These are phyloP conservation scores for Dendrobium huoshanense DNA, from an alignment of 106 monocot species.

Conservation along the genomic window DNA sequence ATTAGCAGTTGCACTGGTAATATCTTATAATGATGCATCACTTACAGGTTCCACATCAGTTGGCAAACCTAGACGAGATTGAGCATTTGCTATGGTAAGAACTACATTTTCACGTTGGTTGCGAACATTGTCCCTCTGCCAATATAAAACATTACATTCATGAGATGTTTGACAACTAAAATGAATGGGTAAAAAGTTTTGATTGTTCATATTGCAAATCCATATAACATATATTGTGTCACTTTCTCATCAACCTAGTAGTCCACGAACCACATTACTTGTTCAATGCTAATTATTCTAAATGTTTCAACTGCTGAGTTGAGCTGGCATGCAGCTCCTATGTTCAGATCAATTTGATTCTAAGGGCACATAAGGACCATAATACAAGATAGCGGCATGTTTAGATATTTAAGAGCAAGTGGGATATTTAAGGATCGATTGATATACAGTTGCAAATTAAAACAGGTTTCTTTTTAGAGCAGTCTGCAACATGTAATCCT, in stretches of 20 bases:
- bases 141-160: conserved; percentile 16
- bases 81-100: conserved; percentile 84
- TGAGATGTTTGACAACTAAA: conserved; percentile 6
- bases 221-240: background rate
- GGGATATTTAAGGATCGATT: no score
- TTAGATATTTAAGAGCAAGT: background rate
- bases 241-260: background rate
- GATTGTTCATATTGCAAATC: background rate
- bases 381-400: background rate
- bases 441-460: background rate
- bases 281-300: background rate
- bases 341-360: conserved; percentile 1
- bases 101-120: conserved; percentile 98
- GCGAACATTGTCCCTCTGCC: conserved; percentile 81
- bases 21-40: conserved; percentile 1
- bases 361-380: background rate
- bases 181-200: background rate
- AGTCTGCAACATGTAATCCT: background rate
- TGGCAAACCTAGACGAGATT: conserved; percentile 65
- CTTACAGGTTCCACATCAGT: conserved; percentile 69
- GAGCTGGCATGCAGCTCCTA: background rate
- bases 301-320: background rate
- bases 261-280: background rate
- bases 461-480: background rate
- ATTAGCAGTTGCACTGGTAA: background rate